Conservation (phyloP, 805 yeast species). For the Pichia manshurica region DNA sequence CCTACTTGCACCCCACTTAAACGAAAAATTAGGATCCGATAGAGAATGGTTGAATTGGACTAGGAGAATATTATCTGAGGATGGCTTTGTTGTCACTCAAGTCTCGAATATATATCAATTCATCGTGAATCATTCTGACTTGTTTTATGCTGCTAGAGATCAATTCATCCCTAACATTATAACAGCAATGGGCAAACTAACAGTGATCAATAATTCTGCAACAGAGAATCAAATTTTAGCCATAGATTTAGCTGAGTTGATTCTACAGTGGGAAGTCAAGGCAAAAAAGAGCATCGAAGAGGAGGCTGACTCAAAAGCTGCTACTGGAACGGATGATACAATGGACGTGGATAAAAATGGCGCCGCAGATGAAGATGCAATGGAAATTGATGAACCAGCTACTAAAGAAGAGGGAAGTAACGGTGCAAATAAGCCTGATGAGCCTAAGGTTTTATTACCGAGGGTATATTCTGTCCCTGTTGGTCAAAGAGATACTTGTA, state of each 20-base stretch:
- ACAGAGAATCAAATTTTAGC: slow-evolving; percentile 80
- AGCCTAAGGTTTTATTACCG: slow-evolving; percentile 19
- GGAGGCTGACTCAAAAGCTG: background rate
- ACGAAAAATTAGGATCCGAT: slow-evolving; percentile 56
- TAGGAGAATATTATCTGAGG: slow-evolving; percentile 84
- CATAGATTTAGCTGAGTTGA: slow-evolving; percentile 80
- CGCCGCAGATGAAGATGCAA: slow-evolving; percentile 11
- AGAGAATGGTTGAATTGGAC: slow-evolving; percentile 91
- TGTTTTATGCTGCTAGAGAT: slow-evolving; percentile 81
- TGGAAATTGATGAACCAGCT: slow-evolving; percentile 18
- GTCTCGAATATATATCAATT: slow-evolving; percentile 86
- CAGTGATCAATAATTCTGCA: slow-evolving; percentile 70
- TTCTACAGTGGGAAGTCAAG: slow-evolving; percentile 77
- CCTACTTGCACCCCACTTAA: slow-evolving; percentile 80
- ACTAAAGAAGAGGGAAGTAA: background rate
- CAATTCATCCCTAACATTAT: slow-evolving; percentile 85
- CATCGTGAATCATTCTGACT: slow-evolving; percentile 75
- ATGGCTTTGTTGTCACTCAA: slow-evolving; percentile 79
- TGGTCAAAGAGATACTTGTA: slow-evolving; percentile 81
- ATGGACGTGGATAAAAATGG: slow-evolving; percentile 6
- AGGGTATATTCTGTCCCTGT: slow-evolving; percentile 59
- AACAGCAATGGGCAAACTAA: slow-evolving; percentile 86
- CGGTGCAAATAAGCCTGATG: background rate
- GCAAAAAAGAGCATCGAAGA: slow-evolving; percentile 14
- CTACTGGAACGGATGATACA: slow-evolving; percentile 1